phyloP scores from a whole-genome alignment of 1,139 yeast genomes.

The Scheffersomyces titani region DNA sequence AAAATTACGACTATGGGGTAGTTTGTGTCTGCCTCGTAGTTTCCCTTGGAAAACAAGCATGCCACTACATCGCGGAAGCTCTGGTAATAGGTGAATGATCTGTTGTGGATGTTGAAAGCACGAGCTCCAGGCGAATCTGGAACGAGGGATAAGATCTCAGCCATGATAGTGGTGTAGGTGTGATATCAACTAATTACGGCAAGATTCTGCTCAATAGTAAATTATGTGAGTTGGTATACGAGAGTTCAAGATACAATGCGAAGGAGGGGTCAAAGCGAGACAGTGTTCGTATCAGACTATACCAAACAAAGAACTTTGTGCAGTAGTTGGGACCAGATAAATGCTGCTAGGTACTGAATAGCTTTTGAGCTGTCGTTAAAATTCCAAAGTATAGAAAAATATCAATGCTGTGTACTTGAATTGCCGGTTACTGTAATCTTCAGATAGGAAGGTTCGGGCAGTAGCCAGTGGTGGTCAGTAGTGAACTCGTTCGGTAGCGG shows the following conservation, averaged over 20 bases:
- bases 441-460: background rate
- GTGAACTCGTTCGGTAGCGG: background rate
- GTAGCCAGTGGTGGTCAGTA: background rate
- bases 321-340: background rate
- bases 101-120: background rate
- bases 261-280: background rate
- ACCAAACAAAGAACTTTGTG: background rate
- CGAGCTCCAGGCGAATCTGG: background rate
- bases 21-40: conserved; percentile 35
- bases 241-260: background rate
- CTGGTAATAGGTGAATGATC: background rate
- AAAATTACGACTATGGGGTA: conserved; percentile 36
- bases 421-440: background rate
- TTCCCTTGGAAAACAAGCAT: conserved; percentile 36
- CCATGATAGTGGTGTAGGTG: background rate
- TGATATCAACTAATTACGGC: background rate
- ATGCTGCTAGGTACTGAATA: background rate
- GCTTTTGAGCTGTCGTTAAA: background rate
- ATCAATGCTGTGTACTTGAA: background rate
- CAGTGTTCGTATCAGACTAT: background rate
- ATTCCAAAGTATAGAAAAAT: background rate
- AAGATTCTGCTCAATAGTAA: background rate
- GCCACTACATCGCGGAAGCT: conserved; percentile 2
- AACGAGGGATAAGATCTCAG: background rate
- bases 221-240: background rate